Conservation (phyloP, 495 filamentous ascomycete genomes). For the Penicillium turbatum region DNA sequence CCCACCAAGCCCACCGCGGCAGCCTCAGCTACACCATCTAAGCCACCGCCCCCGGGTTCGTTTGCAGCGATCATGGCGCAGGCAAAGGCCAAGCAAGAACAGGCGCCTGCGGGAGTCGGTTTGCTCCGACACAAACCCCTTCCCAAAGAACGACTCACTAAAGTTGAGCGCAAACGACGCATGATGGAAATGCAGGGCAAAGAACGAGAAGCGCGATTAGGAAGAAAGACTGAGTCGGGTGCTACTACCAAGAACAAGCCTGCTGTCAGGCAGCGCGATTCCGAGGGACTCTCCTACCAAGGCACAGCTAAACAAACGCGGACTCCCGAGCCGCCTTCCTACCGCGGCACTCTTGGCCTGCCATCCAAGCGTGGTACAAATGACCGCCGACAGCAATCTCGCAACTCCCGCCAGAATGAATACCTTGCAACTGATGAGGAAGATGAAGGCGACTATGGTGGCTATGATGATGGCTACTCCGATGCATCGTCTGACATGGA, state of each 20-base stretch:
- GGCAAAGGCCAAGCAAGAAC: conserved; percentile 36
- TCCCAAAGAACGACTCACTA: conserved; percentile 39
- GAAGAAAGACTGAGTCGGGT: conserved; percentile 23
- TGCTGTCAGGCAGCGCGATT: conserved; percentile 23
- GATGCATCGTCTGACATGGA: conserved; percentile 64
- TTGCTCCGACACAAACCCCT: conserved; percentile 36
- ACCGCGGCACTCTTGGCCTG: conserved; percentile 54
- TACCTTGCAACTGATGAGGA: conserved; percentile 48
- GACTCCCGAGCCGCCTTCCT: conserved; percentile 35
- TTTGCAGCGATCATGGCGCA: conserved; percentile 41
- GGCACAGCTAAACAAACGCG: conserved; percentile 49
- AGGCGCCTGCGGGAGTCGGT: conserved; percentile 32
- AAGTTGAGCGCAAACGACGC: conserved; percentile 38
- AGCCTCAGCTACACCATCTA: conserved; percentile 22
- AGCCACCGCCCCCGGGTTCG: conserved; percentile 41
- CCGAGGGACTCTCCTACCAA: conserved; percentile 42
- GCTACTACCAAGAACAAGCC: conserved; percentile 20
- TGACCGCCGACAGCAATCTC: conserved; percentile 34
- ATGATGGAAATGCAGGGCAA: conserved; percentile 31
- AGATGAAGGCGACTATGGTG: conserved; percentile 44
- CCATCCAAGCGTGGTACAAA: conserved; percentile 23
- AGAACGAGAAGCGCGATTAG: conserved; percentile 29
- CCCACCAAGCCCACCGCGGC: conserved; percentile 2
- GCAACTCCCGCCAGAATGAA: conserved; percentile 39
- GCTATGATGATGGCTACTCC: conserved; percentile 52